Base-by-base conservation (phyloP, 2,329 filamentous ascomycete species). In the Aspergillus luchuensis region DNA sequence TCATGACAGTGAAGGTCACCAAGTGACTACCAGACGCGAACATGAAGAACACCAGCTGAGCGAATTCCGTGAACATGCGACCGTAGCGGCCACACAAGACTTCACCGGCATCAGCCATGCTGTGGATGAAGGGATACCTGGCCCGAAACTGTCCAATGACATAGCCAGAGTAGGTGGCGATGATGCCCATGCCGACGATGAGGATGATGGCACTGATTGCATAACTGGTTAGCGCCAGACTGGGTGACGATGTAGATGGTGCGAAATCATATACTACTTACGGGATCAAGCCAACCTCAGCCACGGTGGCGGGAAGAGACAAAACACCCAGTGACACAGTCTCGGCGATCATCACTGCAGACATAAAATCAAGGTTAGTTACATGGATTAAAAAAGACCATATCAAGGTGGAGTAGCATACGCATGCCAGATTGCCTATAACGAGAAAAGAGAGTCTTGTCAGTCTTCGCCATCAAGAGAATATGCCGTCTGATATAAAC, bases 11-110 rank as follows among this genome's bases (percentile, higher is more conserved):
- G 65, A 90, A 90, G 0, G 87, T 89, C 63, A 91, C 76, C 58
- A 89, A 82, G 74, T 91, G 89, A 15, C 87, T 89, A 36, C 84
- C 88, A 73, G 89, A 86, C 61, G 89, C 84, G 76, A 91, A 89
- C 63, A 89, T 79, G 38, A 90, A 80, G 73, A 90, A 86, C 21
- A 90, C 74, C 3, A 84, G 76, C 65, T 89, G 87, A 66, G 85
- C 87, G 59, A 80, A 75, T 23, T 86, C 87, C 47, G 89, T 80
- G 25, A 91, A 65, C 71, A 89, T 85, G 61, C 86, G 84, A 1
- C 86, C 87, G 45, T 85, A 78, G 7, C 76, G 76, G 11, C 89
- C 89, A 63, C 83, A 79, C 54, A 91, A 79, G 60, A 90, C 78
- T 39, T 82, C 78, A 1, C 87, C 88, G 6, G 86, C 88, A 67